Evolutionary conservation across 2,329 filamentous ascomycete species (phyloP).

Genomic region (Dothideomycetes sp.): DNA sequence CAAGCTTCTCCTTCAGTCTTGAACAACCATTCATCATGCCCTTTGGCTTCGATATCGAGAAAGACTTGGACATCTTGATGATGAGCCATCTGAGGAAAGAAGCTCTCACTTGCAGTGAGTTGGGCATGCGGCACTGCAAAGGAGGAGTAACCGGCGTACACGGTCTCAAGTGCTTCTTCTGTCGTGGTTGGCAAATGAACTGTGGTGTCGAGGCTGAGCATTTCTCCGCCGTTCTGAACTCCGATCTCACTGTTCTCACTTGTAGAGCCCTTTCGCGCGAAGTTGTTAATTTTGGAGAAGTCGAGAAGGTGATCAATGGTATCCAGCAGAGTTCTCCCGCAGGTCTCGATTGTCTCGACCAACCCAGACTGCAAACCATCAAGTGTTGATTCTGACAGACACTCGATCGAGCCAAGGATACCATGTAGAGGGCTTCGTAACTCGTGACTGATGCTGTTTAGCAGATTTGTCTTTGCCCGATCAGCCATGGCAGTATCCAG

Average conservation of each 20-base stretch:
- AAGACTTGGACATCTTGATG: slow-evolving; percentile 29
- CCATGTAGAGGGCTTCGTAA: slow-evolving; percentile 40
- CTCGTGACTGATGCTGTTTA: slow-evolving; percentile 45
- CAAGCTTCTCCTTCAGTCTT: slow-evolving; percentile 37
- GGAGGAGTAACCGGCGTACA: slow-evolving; percentile 20
- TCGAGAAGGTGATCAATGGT: slow-evolving; percentile 38
- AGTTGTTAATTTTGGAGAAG: slow-evolving; percentile 37
- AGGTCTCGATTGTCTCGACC: slow-evolving; percentile 41
- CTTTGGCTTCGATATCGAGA: slow-evolving; percentile 33
- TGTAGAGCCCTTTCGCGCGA: background rate
- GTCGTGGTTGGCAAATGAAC: slow-evolving; percentile 38
- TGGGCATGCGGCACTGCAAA: slow-evolving; percentile 19
- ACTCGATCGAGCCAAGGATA: slow-evolving; percentile 41
- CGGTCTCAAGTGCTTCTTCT: slow-evolving; percentile 48
- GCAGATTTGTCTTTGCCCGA: slow-evolving; percentile 43
- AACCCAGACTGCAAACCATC: slow-evolving; percentile 34
- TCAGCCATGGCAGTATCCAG: slow-evolving; percentile 34
- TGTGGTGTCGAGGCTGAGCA: slow-evolving; percentile 20
- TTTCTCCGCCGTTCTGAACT: slow-evolving; percentile 11
- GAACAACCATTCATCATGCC: slow-evolving; percentile 33
- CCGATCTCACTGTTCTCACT: slow-evolving; percentile 12
- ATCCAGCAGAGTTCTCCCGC: slow-evolving; percentile 43
- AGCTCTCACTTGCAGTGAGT: slow-evolving; percentile 31
- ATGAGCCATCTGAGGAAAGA: background rate
- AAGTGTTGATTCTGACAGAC: slow-evolving; percentile 36